Evolutionary conservation across 768 basidiomycete species (phyloP), one percentile per base, ranked within the genome.

Genomic region (Tylopilus vinaceipallidus): DNA sequence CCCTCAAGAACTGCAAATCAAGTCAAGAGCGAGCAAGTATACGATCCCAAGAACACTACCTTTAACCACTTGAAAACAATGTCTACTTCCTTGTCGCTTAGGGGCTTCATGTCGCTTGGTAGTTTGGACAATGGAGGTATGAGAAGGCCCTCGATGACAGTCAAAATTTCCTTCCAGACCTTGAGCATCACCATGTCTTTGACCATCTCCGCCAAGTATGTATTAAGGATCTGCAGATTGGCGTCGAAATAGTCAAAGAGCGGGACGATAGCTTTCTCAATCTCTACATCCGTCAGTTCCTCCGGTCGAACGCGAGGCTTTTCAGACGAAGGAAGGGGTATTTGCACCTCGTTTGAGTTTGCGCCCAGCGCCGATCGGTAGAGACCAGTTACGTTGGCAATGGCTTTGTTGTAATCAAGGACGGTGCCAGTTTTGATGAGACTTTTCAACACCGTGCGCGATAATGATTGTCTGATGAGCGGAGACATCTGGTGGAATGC

Each of bases 51-150:
- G 33, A 23, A 36, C 9, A 13, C 16, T 49, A 90, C 94, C 83
- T 94, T 95, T 46, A 98, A 67, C 92, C 97, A 98, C 66, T 94
- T 95, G 74, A 98, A 92, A n/a, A 95, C 95, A 51, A 98, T 87
- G 65, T 98, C 97, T 32, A 98, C 89, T 71, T 98, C 97, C 70
- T 95, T 95, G 61, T 98, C 97, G 23, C 79, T 85, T 63, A 99
- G 67, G 1, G 94, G 87, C 58, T 90, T 88, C 91, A 98, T 87
- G 46, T 93, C 89, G 37, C 92, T 92, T 10, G 86, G 75, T 16
- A 80, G 71, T 52, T 95, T 91, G 6, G 88, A 90, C 48, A 99
- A 69, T 3, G 95, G 90, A 4, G 97, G 97, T 14, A 98, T 85
- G 53, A 98, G 79, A 57, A 98, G 70, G 10, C 83, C 85, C 63